Conservation (phyloP, 768 basidiomycete species). For the Termitomyces sp. region DNA sequence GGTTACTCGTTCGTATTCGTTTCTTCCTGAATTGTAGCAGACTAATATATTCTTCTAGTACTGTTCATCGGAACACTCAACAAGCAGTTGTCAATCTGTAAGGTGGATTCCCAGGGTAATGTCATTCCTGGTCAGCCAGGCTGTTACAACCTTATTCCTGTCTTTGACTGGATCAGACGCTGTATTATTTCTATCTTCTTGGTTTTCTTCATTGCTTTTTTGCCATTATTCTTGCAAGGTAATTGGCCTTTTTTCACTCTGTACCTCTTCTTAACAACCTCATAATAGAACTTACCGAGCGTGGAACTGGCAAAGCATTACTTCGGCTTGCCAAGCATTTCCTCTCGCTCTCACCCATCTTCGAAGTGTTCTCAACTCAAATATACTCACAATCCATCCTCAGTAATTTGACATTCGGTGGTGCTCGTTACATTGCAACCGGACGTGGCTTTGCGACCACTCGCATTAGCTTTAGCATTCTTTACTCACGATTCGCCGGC, state of each 20-base stretch:
- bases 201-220: slow-evolving; percentile 97
- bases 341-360: slow-evolving; percentile 92
- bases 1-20: slow-evolving; percentile 70
- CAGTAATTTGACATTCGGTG: slow-evolving; percentile 96
- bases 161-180: slow-evolving; percentile 97
- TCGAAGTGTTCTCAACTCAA: slow-evolving; percentile 98
- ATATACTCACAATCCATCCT: slow-evolving; percentile 97
- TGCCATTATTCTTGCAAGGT: slow-evolving; percentile 97
- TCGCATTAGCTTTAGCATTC: slow-evolving; percentile 91
- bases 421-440: slow-evolving; percentile 98
- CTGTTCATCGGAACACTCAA: slow-evolving; percentile 96
- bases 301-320: slow-evolving; percentile 92
- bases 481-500: slow-evolving; percentile 98
- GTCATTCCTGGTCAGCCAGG: slow-evolving; percentile 82
- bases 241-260: slow-evolving; percentile 18
- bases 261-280: background rate
- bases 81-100: slow-evolving; percentile 87
- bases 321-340: slow-evolving; percentile 96
- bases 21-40: background rate
- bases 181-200: slow-evolving; percentile 97
- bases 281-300: slow-evolving; percentile 82
- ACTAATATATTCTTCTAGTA: slow-evolving; percentile 14
- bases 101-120: slow-evolving; percentile 76
- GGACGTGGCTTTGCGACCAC: slow-evolving; percentile 99
- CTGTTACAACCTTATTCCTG: slow-evolving; percentile 95